Base-by-base conservation (phyloP, 1,139 yeast genomes). In the Pichia sp. region DNA sequence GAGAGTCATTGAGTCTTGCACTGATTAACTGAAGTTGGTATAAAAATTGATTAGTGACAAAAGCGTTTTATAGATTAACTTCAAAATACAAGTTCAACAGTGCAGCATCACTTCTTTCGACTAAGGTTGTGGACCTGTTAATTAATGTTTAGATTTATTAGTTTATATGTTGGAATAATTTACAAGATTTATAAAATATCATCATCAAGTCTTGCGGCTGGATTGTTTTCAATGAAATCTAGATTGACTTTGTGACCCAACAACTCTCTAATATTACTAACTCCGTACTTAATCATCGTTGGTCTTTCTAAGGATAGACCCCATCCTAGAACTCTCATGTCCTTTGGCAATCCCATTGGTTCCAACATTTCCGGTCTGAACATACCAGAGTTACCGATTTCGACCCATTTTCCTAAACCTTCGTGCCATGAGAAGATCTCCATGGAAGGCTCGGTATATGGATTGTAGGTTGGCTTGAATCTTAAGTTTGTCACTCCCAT, bases 301-400 rank as follows among this genome's bases (percentile, higher is more conserved):
- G 99, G 99, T 75, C 99, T 87, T 74, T 95, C 99, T 70, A 95
- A 80, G 45, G 96, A 87, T 66, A 95, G 79, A 67, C 99, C 99
- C 93, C 96, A 95, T 61, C 99, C 99, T 64, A 91, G 81, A 34
- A 93, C 98, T 71, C 98, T 81, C 76, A 95, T 75, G 71, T 90
- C 87, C 77, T 86, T 85, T 60, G 99, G 99, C 68, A 95, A 80
- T 40, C 99, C 99, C 98, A 93, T 92, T 49, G 97, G 77, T 75
- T 91, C 97, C 71, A 95, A 80, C 99, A 95, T 95, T 74, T 95
- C 99, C 29, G 99, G 99, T 75, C 99, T 85, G 80, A 95, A 95
- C 97, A 95, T 87, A 72, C 99, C 99, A 29, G 97, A 90, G 78
- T 95, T 95, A 72, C 99, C 99, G 68, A 95, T 92, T 77, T 95